A percentile compares a stretch with the other conserved stretches of the same genome.
phyloP scores from a whole-genome alignment of 2,329 filamentous ascomycete species.

The Sclerotinia glacialis region DNA sequence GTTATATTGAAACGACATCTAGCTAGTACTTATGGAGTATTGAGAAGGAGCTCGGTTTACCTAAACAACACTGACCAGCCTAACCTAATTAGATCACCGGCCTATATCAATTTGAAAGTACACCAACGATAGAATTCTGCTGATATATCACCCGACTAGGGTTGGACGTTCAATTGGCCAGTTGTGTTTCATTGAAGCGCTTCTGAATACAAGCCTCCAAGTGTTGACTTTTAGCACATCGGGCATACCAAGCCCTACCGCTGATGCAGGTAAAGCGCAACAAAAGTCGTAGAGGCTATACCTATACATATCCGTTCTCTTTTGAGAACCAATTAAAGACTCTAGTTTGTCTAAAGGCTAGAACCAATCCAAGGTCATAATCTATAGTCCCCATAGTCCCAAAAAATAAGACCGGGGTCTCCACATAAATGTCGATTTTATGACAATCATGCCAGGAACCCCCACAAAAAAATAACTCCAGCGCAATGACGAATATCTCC shows the following conservation, averaged over 20 bases:
- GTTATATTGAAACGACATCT: too few relatives aligned
- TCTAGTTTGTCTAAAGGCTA: neutral
- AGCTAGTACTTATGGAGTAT: too few relatives aligned
- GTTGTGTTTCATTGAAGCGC: too few relatives aligned
- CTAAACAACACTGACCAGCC: too few relatives aligned
- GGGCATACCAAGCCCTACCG: neutral
- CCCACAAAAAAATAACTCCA: constrained; percentile 5
- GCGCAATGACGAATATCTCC: constrained; percentile 14
- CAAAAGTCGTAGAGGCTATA: neutral
- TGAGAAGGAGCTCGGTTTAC: too few relatives aligned
- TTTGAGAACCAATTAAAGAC: neutral
- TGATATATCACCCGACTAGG: too few relatives aligned
- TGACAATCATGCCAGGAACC: neutral
- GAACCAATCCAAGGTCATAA: neutral
- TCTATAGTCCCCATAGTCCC: neutral
- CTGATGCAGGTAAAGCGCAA: neutral
- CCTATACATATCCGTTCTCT: neutral
- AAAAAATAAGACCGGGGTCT: neutral
- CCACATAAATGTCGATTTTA: neutral
- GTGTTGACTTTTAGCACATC: neutral
- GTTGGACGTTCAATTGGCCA: too few relatives aligned
- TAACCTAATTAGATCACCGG: too few relatives aligned
- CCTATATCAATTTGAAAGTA: too few relatives aligned
- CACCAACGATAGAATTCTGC: too few relatives aligned
- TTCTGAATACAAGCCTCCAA: neutral